Conservation (phyloP, 495 filamentous ascomycete genomes). For the Daldinia childiae region DNA sequence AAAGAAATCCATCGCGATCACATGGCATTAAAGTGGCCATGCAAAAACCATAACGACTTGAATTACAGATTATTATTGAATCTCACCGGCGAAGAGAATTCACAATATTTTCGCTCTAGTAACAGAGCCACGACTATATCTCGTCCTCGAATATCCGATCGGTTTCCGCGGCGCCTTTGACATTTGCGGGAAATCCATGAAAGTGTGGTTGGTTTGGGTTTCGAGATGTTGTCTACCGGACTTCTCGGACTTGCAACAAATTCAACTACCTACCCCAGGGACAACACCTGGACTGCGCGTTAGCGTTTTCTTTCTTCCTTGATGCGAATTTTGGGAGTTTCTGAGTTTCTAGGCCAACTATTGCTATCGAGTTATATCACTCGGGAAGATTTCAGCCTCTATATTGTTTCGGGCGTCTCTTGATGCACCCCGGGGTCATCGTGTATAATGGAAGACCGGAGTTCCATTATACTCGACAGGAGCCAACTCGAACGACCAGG, state of each 20-base stretch:
- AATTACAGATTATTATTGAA: constrained; percentile 17
- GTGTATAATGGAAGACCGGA: neutral
- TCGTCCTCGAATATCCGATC: constrained; percentile 12
- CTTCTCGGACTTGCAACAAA: neutral
- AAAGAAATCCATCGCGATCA: constrained; percentile 24
- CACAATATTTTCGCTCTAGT: constrained; percentile 7
- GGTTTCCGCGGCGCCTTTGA: neutral
- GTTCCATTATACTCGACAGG: constrained; percentile 1
- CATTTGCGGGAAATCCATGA: neutral
- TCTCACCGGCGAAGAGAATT: constrained; percentile 10
- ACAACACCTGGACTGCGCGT: neutral
- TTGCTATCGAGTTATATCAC: neutral
- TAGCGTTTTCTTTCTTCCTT: neutral
- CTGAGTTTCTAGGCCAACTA: neutral
- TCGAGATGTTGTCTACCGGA: neutral
- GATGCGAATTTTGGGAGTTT: neutral
- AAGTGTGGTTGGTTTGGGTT: neutral
- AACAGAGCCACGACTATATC: constrained; percentile 2
- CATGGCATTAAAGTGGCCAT: constrained; percentile 14
- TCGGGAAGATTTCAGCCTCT: neutral
- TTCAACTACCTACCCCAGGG: constrained; percentile 1
- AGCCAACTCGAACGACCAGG: neutral
- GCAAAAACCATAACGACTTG: constrained; percentile 12
- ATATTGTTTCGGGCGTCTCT: neutral
- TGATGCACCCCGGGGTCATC: neutral